Percentiles rank a stretch among this genome's conserved stretches.
Evolutionary conservation across 2,329 filamentous ascomycete species (phyloP).

Genomic region (Torrubiella hemipterigena): DNA sequence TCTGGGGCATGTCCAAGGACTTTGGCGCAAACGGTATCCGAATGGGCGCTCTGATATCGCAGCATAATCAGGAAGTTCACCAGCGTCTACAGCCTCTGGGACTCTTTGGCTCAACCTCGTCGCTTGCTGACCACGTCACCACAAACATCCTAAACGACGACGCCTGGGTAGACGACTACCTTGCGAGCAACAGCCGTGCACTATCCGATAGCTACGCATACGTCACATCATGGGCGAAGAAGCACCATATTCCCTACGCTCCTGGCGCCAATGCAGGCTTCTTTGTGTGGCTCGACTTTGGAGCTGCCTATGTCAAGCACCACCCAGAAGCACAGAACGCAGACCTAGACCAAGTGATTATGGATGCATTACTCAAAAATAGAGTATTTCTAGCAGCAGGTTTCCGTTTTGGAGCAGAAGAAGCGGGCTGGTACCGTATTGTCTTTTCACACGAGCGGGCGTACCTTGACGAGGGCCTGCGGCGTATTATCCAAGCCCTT

Average conservation of each 20-base stretch:
- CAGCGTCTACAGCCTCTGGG: constrained; percentile 21
- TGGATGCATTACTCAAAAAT: constrained; percentile 15
- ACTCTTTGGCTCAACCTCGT: constrained; percentile 32
- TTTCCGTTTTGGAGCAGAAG: constrained; percentile 22
- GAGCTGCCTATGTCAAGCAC: constrained; percentile 13
- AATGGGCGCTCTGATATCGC: constrained; percentile 36
- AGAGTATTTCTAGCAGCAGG: constrained; percentile 24
- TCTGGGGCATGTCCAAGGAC: constrained; percentile 36
- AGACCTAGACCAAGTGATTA: constrained; percentile 15
- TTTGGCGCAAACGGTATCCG: constrained; percentile 46
- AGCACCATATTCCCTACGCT: constrained; percentile 30
- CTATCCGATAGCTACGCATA: constrained; percentile 26
- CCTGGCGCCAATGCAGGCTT: constrained; percentile 38
- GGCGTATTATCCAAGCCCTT: constrained; percentile 1
- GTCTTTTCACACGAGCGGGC: constrained; percentile 21
- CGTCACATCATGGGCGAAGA: constrained; percentile 21
- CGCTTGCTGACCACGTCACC: constrained; percentile 26
- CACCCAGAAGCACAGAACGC: constrained; percentile 7
- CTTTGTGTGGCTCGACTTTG: constrained; percentile 41
- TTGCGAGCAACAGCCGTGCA: constrained; percentile 26
- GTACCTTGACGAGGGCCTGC: constrained; percentile 16
- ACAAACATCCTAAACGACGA: constrained; percentile 30
- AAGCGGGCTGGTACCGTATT: constrained; percentile 25
- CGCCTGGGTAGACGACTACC: constrained; percentile 29
- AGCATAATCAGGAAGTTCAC: constrained; percentile 26